A percentile compares a stretch with the other conserved stretches of the same genome.
Conservation (phyloP, 2,329 filamentous ascomycete species). For the Basipetospora sp. region DNA sequence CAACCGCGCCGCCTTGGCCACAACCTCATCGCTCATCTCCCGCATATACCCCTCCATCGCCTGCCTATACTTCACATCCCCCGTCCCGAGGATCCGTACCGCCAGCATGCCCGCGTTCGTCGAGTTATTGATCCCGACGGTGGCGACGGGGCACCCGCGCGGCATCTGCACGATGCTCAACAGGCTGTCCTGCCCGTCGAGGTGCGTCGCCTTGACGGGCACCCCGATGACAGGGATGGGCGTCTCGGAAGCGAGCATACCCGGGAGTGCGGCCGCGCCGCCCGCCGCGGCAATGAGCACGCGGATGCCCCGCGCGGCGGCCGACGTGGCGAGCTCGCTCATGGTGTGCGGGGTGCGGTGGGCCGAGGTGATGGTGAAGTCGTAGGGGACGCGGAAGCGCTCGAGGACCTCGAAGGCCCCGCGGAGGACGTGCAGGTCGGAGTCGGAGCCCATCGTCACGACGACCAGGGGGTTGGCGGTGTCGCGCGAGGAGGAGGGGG, state of each 20-base stretch:
- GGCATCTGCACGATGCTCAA: conserved; percentile 69
- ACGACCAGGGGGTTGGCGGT: conserved; percentile 33
- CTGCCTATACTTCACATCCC: conserved; percentile 38
- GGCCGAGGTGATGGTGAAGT: conserved; percentile 63
- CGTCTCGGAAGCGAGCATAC: conserved; percentile 61
- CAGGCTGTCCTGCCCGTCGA: conserved; percentile 59
- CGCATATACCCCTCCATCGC: conserved; percentile 47
- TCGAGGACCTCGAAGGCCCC: conserved; percentile 52
- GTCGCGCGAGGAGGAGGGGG: conserved; percentile 12
- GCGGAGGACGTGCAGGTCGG: conserved; percentile 54
- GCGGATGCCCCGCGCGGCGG: conserved; percentile 50
- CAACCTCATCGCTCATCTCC: conserved; percentile 48
- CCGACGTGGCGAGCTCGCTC: conserved; percentile 49
- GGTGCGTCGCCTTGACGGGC: conserved; percentile 56
- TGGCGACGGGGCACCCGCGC: conserved; percentile 55
- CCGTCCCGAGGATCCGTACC: conserved; percentile 48
- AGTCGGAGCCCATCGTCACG: conserved; percentile 75
- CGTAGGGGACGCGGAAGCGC: conserved; percentile 57
- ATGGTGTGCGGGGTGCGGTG: conserved; percentile 61
- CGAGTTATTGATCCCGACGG: conserved; percentile 67
- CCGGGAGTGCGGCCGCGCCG: conserved; percentile 57
- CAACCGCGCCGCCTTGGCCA: conserved; percentile 45
- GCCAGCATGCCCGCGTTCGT: conserved; percentile 64
- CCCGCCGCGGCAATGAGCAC: conserved; percentile 65
- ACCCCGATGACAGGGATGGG: conserved; percentile 63